Evolutionary conservation across 805 yeast genomes (phyloP), one percentile per base, ranked within the genome.

Genomic region (Myxozyma nipponensis): DNA sequence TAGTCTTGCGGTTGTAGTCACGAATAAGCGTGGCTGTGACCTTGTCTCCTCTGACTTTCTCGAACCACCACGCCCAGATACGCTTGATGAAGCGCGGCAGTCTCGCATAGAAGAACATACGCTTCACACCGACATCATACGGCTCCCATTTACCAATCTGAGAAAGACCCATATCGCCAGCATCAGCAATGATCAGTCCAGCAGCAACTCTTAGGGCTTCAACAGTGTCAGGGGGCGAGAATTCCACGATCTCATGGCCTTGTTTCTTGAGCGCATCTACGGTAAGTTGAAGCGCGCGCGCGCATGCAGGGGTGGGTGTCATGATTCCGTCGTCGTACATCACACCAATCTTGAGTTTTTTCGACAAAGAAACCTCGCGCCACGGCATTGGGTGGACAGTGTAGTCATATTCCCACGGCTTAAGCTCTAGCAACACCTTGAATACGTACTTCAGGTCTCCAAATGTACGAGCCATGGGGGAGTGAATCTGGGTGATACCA

Each of bases 391-490:
- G 81, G 46, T 69, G 61, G 23, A 71, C 58, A 26, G 70, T 66
- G 44, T 78, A 72, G 63, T 82, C 86, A 39, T 64, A 65, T 26
- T 69, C 62, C 85, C 84, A 81, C 4, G 84, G 84, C 63, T 77
- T 68, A 52, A 73, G 68, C 38, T 69, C 74, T 37, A 80, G 63
- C 4, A 72, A 56, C 2, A 74, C 66, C 58, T 75, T 73, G 68
- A 78, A 66, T 49, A 77, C 73, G 52, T 75, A 72, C 43, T 72
- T 71, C 25, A 82, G 63, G 57, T 79, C 83, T 15, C 66, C 72
- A 7, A 77, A 69, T 2, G 74, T 65, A 35, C 76, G 65, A 17
- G 78, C 72, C 66, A 78, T 63, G 2, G 78, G 77, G 2, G 79
- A 77, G 50, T 70, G 61, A 23, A 74, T 77, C 30, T 69, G 63